Percentiles rank a stretch among this genome's conserved stretches.
phyloP scores from a whole-genome alignment of 306 rosid genomes.

The Cercis canadensis region DNA sequence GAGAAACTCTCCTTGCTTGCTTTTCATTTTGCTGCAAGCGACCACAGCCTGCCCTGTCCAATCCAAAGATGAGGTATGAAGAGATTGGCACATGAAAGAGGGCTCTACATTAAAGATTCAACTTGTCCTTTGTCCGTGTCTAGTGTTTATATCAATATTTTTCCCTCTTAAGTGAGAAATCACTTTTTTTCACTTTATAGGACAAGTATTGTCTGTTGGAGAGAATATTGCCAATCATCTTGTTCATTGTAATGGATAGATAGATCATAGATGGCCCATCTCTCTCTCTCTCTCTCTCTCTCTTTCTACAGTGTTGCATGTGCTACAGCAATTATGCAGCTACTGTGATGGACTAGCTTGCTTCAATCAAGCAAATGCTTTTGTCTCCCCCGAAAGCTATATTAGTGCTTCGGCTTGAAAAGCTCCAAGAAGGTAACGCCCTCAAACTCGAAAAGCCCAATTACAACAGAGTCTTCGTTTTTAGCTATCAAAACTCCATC shows the following conservation, averaged over 20 bases:
- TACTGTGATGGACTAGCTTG: slow-evolving; percentile 9
- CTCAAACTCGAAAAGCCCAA: slow-evolving; percentile 30
- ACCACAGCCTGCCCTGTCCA: no score
- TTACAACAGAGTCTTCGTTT: background rate
- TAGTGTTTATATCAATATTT: background rate
- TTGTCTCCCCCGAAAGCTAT: slow-evolving; percentile 29
- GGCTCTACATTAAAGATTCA: background rate
- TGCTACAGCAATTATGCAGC: slow-evolving; percentile 1
- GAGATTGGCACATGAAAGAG: slow-evolving; percentile 3
- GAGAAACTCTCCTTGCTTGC: background rate
- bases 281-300: slow-evolving; percentile 1
- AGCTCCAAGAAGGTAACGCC: slow-evolving; percentile 8
- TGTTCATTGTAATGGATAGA: slow-evolving; percentile 6
- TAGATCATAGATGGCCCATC: background rate
- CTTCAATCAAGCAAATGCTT: slow-evolving; percentile 32
- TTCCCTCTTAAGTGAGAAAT: background rate
- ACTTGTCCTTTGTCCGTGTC: slow-evolving; percentile 11
- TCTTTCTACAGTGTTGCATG: background rate
- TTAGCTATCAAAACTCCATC: slow-evolving; percentile 15
- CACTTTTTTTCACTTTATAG: slow-evolving; percentile 8
- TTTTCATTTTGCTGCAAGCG: background rate
- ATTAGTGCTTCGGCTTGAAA: no score
- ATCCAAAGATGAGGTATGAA: no score
- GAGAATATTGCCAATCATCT: slow-evolving; percentile 15
- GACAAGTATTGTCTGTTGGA: background rate